Base-by-base conservation (phyloP, 805 yeast genomes). In the Lachancea sp. region DNA sequence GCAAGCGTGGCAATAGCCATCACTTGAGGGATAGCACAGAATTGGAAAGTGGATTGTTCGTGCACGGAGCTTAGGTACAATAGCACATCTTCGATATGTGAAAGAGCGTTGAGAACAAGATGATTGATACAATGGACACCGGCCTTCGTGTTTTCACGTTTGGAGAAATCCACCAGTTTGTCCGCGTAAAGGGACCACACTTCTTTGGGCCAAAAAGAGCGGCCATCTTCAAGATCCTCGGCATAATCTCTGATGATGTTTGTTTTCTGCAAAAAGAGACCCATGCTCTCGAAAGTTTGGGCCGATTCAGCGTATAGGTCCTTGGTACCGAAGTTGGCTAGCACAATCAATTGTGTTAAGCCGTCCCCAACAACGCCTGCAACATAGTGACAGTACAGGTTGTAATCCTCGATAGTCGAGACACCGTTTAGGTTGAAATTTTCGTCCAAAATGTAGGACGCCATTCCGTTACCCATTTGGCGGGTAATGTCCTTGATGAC, bases 361-460 rank as follows among this genome's bases (percentile, higher is more conserved):
- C 99, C 99, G 60, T 89, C 96, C 46, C 99, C 99, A 34, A 93
- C 98, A 43, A 93, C 73, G 2, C 99, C 99, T 1, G 99, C 99
- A 48, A 93, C 99, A 59, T 90, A 87, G 67, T 90, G 90, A 67
- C 99, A 93, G 71, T 93, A 93, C 49, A 83, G 72, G 62, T 93
- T 90, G 62, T 85, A 93, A 60, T 89, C 98, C 49, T 75, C 71
- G 37, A 85, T 63, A 1, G 96, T 87, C 40, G 70, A 70, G 38
- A 93, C 81, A 1, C 98, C 98, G 49, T 79, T 78, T 53, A 76
- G 62, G 63, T 87, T 88, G 69, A 86, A 86, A 50, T 82, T 75
- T 42, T 84, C 93, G 58, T 83, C 81, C 56, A 75, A 70, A 44
- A 85, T 80, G 66, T 90, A 93, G 59, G 87, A 89, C 27, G 98